Percentiles rank a stretch among this genome's conserved stretches.
These are phyloP conservation scores for Gastrolobium villosum DNA, from an alignment of 306 rosid genomes.

Conservation along the genomic window DNA sequence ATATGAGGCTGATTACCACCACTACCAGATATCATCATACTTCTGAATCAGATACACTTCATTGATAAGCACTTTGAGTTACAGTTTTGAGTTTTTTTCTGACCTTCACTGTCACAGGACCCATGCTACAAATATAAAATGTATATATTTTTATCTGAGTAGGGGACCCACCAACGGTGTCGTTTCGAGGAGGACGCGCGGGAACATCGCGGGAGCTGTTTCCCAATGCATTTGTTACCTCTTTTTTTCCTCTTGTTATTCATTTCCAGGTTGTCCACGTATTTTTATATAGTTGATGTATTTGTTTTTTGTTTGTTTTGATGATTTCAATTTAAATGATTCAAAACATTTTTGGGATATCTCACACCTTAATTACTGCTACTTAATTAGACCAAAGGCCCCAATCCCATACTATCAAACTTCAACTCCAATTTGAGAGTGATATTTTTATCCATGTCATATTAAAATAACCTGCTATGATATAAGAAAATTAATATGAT, in stretches of 20 bases:
- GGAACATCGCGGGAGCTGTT: slow-evolving; percentile 65
- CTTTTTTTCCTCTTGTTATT: too few species aligned
- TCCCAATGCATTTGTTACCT: slow-evolving; percentile 51
- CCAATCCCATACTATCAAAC: slow-evolving; percentile 47
- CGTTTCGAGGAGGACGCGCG: slow-evolving; percentile 56
- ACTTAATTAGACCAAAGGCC: slow-evolving; percentile 42
- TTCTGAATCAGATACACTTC: background rate
- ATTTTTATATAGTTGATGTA: too few species aligned
- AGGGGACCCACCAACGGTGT: slow-evolving; percentile 53
- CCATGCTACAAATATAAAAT: background rate
- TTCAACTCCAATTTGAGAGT: slow-evolving; percentile 41
- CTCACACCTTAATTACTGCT: background rate
- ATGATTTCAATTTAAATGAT: background rate
- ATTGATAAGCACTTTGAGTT: slow-evolving; percentile 42
- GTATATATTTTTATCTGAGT: background rate
- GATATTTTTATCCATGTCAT: too few species aligned
- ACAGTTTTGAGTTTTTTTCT: slow-evolving; percentile 29
- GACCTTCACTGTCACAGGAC: slow-evolving; percentile 36
- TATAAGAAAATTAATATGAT: too few species aligned
- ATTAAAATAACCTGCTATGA: too few species aligned
- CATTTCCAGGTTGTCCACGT: too few species aligned
- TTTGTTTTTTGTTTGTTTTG: too few species aligned
- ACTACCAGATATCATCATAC: background rate
- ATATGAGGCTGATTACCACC: background rate
- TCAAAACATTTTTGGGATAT: background rate